These are phyloP conservation scores for Rehmannia glutinosa DNA, from an alignment of 257 asterid species.

Conservation along the genomic window DNA sequence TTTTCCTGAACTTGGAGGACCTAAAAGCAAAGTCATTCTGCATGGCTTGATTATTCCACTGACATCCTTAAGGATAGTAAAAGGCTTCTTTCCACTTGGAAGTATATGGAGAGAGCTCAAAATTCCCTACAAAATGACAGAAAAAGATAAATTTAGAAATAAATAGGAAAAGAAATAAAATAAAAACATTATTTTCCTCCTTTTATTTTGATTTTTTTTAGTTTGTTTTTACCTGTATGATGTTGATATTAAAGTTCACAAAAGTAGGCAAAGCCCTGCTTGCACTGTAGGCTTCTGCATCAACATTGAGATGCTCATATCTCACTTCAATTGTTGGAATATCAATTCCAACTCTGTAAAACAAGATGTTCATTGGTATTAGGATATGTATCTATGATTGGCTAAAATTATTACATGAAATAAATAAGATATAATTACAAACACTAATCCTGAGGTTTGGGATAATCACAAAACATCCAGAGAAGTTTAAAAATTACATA, in stretches of 20 bases:
- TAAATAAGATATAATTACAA: no score
- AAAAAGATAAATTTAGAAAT: no score
- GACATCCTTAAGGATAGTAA: slow-evolving; percentile 49
- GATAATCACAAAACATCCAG: no score
- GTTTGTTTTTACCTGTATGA: slow-evolving; percentile 38
- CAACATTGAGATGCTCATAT: slow-evolving; percentile 32
- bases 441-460: no score
- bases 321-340: slow-evolving; percentile 39
- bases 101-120: slow-evolving; percentile 34
- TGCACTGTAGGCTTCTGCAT: slow-evolving; percentile 31
- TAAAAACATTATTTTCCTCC: background rate
- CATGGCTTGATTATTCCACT: slow-evolving; percentile 61
- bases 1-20: slow-evolving; percentile 65
- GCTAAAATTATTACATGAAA: no score
- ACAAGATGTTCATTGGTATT: background rate
- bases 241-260: slow-evolving; percentile 41
- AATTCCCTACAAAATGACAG: slow-evolving; percentile 20
- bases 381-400: no score
- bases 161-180: background rate
- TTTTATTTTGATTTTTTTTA: background rate
- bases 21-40: slow-evolving; percentile 54
- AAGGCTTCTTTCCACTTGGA: slow-evolving; percentile 41
- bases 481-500: no score
- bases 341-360: slow-evolving; percentile 43
- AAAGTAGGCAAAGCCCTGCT: slow-evolving; percentile 44